These are phyloP conservation scores for Ajuga reptans DNA, from an alignment of 305 asterid genomes.

Conservation along the genomic window DNA sequence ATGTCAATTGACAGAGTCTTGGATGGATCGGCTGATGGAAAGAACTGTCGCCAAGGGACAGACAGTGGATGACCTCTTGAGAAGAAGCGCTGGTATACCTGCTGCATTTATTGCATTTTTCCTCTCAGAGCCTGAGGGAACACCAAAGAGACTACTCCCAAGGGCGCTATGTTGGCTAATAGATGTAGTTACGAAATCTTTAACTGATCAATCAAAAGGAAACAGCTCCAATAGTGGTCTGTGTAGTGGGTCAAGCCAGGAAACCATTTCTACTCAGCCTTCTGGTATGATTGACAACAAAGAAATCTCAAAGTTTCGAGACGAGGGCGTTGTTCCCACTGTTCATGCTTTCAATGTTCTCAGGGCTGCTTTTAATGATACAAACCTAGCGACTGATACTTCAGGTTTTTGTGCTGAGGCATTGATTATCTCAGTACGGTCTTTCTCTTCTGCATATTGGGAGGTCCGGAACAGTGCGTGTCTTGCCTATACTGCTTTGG, in stretches of 20 bases:
- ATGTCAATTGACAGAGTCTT: slow-evolving; percentile 72
- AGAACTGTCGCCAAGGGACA: slow-evolving; percentile 85
- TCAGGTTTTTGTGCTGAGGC: slow-evolving; percentile 95
- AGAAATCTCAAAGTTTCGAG: slow-evolving; percentile 68
- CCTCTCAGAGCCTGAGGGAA: slow-evolving; percentile 94
- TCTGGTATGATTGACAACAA: slow-evolving; percentile 31
- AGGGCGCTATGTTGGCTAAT: slow-evolving; percentile 82
- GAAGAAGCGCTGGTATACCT: slow-evolving; percentile 99
- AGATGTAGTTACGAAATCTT: slow-evolving; percentile 50
- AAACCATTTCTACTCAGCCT: slow-evolving; percentile 18
- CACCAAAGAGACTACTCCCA: slow-evolving; percentile 89
- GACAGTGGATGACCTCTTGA: slow-evolving; percentile 87
- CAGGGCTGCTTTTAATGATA: slow-evolving; percentile 79
- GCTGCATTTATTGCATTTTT: slow-evolving; percentile 94
- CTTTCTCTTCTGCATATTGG: slow-evolving; percentile 95
- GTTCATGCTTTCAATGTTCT: slow-evolving; percentile 96
- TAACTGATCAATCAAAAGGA: slow-evolving; percentile 36
- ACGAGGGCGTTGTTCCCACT: slow-evolving; percentile 90
- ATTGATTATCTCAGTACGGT: slow-evolving; percentile 58
- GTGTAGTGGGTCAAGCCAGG: slow-evolving; percentile 27
- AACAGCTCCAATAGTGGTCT: slow-evolving; percentile 23
- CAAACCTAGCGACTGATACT: slow-evolving; percentile 89
- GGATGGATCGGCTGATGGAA: slow-evolving; percentile 97
- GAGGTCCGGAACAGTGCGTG: slow-evolving; percentile 97
- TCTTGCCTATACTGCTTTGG: slow-evolving; percentile 90